These are phyloP conservation scores for Calendula officinalis DNA, from an alignment of 129 eudicot species.

Conservation along the genomic window DNA sequence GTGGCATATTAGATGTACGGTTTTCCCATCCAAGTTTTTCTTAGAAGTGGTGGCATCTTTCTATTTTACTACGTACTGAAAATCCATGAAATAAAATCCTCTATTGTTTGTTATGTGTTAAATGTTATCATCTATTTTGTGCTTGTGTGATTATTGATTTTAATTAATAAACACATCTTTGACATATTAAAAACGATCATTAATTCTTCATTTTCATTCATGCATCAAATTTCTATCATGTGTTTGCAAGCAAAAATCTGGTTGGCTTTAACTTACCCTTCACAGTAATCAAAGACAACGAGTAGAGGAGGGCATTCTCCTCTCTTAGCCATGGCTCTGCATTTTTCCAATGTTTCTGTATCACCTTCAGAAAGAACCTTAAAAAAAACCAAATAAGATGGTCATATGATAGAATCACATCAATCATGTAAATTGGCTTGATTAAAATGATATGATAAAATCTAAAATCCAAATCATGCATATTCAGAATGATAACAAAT, in stretches of 20 bases:
- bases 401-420: neutral
- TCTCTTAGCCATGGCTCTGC: conserved; percentile 53
- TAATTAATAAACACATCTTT: neutral
- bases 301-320: conserved; percentile 73
- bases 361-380: conserved; percentile 70
- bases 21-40: neutral
- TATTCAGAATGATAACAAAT: too few species aligned
- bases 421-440: too few species aligned
- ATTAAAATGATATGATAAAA: too few species aligned
- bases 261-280: conserved; percentile 57
- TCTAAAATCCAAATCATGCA: too few species aligned
- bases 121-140: too few species aligned
- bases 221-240: conserved; percentile 2
- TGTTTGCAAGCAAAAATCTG: neutral
- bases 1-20: neutral
- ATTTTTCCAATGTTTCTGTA: conserved; percentile 44
- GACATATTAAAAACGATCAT: neutral
- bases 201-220: neutral
- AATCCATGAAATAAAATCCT: too few species aligned
- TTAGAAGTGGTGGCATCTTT: too few species aligned
- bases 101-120: too few species aligned
- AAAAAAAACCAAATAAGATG: neutral
- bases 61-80: too few species aligned
- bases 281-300: conserved; percentile 45
- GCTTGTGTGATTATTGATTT: too few species aligned